These are phyloP conservation scores for Trapa incisa DNA, from an alignment of 345 rosid genomes.

Conservation along the genomic window DNA sequence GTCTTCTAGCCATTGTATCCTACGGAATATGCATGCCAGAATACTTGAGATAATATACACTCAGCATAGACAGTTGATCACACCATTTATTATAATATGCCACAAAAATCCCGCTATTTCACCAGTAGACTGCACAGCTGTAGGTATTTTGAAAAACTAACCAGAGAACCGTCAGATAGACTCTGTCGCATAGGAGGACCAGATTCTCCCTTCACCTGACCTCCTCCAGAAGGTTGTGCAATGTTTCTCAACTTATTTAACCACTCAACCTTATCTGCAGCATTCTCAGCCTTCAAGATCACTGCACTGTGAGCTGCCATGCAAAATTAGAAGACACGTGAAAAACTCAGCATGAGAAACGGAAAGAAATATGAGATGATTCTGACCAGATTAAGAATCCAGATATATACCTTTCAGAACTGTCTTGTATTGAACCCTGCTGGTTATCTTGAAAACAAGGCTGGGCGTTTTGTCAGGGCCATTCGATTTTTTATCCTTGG, in stretches of 20 bases:
- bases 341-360: not conserved
- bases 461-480: conserved; percentile 60
- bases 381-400: not conserved
- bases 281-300: conserved; percentile 74
- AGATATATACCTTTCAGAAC: conserved; percentile 65
- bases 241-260: conserved; percentile 63
- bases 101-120: not conserved
- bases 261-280: conserved; percentile 88
- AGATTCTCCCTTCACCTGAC: conserved; percentile 49
- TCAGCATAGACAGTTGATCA: not conserved
- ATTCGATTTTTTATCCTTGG: conserved; percentile 76
- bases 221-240: conserved; percentile 46
- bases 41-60: not conserved
- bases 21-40: conserved; percentile 10
- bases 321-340: not conserved
- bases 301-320: conserved; percentile 83
- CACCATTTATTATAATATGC: not conserved
- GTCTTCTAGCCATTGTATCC: conserved; percentile 91
- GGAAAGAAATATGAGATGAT: not conserved
- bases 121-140: not conserved
- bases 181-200: conserved; percentile 66
- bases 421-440: conserved; percentile 88
- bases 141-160: conserved; percentile 24
- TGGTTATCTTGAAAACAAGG: conserved; percentile 68
- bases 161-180: conserved; percentile 95